Percentiles rank a stretch among this genome's conserved stretches.
These are phyloP conservation scores for Tephrocybe sp. DNA, from an alignment of 768 basidiomycete species.

Conservation along the genomic window DNA sequence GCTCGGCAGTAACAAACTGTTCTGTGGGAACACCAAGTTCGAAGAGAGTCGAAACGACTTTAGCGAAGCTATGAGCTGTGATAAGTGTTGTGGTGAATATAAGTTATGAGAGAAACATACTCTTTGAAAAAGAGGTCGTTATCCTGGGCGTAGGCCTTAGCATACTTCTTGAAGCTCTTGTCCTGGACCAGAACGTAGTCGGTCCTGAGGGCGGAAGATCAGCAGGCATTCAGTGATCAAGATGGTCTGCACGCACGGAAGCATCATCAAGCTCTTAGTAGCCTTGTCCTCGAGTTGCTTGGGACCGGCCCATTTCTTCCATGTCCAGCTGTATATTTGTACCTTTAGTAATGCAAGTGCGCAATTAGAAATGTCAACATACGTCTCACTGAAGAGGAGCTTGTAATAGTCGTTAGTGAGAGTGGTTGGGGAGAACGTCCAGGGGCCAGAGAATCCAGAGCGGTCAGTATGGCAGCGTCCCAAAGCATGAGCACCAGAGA, in stretches of 20 bases:
- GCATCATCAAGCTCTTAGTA: constrained; percentile 91
- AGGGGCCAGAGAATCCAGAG: constrained; percentile 88
- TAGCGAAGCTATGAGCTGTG: constrained; percentile 66
- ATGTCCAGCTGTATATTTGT: constrained; percentile 59
- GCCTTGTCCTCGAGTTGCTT: constrained; percentile 94
- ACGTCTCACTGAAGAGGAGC: constrained; percentile 86
- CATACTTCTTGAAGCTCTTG: constrained; percentile 89
- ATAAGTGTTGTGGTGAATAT: constrained; percentile 9
- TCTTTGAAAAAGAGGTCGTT: constrained; percentile 92
- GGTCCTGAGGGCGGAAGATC: constrained; percentile 44
- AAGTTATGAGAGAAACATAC: constrained; percentile 43
- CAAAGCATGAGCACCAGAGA: constrained; percentile 92
- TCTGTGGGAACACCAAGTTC: constrained; percentile 89
- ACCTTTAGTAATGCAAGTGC: constrained; percentile 2
- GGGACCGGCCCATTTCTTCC: constrained; percentile 94
- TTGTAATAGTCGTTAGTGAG: constrained; percentile 86
- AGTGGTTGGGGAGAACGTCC: constrained; percentile 92
- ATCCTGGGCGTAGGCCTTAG: constrained; percentile 84
- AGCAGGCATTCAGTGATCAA: background rate
- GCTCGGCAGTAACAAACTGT: constrained; percentile 73
- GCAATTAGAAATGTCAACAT: constrained; percentile 14
- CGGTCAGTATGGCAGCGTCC: constrained; percentile 91
- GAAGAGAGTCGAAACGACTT: constrained; percentile 73
- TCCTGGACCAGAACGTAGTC: constrained; percentile 89
- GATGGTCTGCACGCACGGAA: constrained; percentile 61